These are phyloP conservation scores for Cyclotella cryptica DNA, from an alignment of 108 stramenopile species.

Conservation along the genomic window DNA sequence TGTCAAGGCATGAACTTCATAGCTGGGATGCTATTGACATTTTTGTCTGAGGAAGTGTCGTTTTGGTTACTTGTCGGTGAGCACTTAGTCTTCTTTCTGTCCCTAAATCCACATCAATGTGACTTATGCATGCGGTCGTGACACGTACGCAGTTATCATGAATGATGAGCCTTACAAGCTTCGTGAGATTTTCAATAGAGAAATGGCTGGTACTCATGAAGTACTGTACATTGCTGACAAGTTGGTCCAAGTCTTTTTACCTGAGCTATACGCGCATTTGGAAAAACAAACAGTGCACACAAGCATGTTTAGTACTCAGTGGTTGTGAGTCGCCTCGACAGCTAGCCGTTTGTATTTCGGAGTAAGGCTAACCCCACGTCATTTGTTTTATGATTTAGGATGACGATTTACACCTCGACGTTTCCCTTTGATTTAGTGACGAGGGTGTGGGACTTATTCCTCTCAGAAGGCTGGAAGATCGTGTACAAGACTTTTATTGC, in stretches of 20 bases:
- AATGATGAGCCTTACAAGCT: conserved; percentile 71
- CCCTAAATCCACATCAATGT: background rate
- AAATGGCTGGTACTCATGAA: conserved; percentile 83
- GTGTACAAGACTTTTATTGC: conserved; percentile 94
- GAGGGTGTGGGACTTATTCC: conserved; percentile 92
- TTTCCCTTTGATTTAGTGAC: conserved; percentile 95
- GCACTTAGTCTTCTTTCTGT: background rate
- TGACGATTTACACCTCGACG: conserved; percentile 91
- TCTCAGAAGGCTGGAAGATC: conserved; percentile 93
- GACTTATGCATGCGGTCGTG: background rate
- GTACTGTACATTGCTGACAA: no score
- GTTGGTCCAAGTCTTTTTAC: conserved; percentile 81
- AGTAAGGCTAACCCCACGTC: no score
- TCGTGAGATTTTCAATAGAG: conserved; percentile 75
- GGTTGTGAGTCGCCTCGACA: no score
- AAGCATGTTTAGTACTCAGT: conserved; percentile 97
- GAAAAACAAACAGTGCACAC: conserved; percentile 85
- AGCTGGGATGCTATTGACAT: conserved; percentile 89
- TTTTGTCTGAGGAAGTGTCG: conserved; percentile 78
- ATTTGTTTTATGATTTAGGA: no score
- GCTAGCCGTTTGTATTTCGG: no score
- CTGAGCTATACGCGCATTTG: conserved; percentile 81
- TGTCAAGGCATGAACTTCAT: no score
- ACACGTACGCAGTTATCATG: conserved; percentile 59
- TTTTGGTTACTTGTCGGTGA: conserved; percentile 81